These are phyloP conservation scores for Amanita brunnescens DNA, from an alignment of 768 basidiomycete species.

Conservation along the genomic window DNA sequence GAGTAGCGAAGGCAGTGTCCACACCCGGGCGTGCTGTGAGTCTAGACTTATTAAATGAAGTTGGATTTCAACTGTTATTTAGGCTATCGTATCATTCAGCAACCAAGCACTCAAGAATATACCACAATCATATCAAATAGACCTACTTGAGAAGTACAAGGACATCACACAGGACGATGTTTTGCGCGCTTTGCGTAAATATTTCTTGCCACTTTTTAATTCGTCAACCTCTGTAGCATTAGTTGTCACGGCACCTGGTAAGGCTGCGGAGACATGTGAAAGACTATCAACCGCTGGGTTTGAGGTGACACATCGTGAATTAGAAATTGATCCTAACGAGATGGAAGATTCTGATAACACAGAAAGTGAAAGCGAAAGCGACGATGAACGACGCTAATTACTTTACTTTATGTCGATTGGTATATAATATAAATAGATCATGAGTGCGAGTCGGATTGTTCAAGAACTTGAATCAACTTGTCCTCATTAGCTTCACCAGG, in stretches of 20 bases:
- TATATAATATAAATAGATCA: not conserved
- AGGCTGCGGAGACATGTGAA: constrained; percentile 60
- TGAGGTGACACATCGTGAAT: constrained; percentile 60
- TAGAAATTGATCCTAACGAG: constrained; percentile 53
- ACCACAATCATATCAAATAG: constrained; percentile 60
- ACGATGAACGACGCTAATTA: constrained; percentile 15
- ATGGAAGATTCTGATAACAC: constrained; percentile 28
- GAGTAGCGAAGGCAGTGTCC: constrained; percentile 71
- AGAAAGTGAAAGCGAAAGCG: constrained; percentile 26
- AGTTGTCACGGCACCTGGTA: constrained; percentile 76
- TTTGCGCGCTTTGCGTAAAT: constrained; percentile 52
- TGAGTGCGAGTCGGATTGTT: not conserved
- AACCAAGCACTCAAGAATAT: constrained; percentile 91
- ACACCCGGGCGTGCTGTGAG: constrained; percentile 83
- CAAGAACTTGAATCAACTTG: constrained; percentile 53
- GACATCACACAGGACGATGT: constrained; percentile 76
- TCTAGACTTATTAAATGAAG: constrained; percentile 1
- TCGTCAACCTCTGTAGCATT: constrained; percentile 68
- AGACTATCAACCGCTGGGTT: constrained; percentile 66
- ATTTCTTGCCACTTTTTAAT: constrained; percentile 83
- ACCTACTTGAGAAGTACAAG: constrained; percentile 74
- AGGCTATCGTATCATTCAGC: constrained; percentile 78
- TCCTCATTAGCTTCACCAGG: constrained; percentile 71
- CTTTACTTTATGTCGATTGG: not conserved
- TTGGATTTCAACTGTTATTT: constrained; percentile 6